Evolutionary conservation across 176 grass and related monocot species (phyloP).

Genomic region (Pharus latifolius): DNA sequence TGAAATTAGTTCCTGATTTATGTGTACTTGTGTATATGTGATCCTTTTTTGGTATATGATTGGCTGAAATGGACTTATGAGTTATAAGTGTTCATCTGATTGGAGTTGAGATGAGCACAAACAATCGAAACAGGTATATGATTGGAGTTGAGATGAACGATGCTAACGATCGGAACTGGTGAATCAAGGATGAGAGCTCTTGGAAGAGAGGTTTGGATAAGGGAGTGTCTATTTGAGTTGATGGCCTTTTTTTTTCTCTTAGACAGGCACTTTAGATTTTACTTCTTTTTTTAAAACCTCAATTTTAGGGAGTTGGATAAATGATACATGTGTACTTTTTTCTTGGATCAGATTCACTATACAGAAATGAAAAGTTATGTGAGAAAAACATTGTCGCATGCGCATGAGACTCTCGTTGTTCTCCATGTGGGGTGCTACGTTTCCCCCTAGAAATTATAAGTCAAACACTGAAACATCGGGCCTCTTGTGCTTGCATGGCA

Average conservation of each 20-base stretch:
- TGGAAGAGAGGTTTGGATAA: too few relatives aligned
- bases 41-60: not conserved
- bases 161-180: too few relatives aligned
- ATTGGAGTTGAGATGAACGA: not conserved
- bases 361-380: not conserved
- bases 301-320: not conserved
- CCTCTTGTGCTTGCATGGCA: not conserved
- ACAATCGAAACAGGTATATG: not conserved
- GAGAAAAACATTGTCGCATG: not conserved
- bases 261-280: too few relatives aligned
- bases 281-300: too few relatives aligned
- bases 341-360: too few relatives aligned
- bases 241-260: too few relatives aligned
- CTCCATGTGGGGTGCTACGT: not conserved
- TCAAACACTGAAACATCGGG: not conserved
- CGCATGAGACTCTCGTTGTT: not conserved
- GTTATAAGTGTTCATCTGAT: too few relatives aligned
- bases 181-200: too few relatives aligned
- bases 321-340: not conserved
- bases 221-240: not conserved
- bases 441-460: not conserved
- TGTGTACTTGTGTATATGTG: not conserved
- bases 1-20: not conserved
- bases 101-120: not conserved
- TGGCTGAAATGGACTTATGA: too few relatives aligned